A percentile compares a stretch with the other conserved stretches of the same genome.
Conservation (phyloP, 1,139 yeast genomes). For the Suhomyces bokatorum region DNA sequence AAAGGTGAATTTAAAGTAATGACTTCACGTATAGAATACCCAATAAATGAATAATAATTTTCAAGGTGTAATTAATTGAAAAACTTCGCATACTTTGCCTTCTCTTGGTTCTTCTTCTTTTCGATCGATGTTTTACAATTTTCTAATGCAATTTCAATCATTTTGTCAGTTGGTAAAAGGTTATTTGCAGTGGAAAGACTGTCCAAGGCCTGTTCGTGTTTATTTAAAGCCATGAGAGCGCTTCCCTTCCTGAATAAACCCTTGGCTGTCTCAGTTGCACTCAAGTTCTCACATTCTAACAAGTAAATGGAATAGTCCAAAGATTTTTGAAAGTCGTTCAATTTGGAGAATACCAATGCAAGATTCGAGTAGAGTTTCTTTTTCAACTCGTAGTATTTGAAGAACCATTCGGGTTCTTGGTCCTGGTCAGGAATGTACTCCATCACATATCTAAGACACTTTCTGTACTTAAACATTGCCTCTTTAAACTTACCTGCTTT, state of each 20-base stretch:
- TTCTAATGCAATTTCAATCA: slow-evolving; percentile 44
- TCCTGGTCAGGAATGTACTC: slow-evolving; percentile 72
- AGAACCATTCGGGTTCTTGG: slow-evolving; percentile 54
- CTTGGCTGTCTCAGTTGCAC: slow-evolving; percentile 54
- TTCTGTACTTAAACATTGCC: slow-evolving; percentile 61
- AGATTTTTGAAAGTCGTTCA: slow-evolving; percentile 45
- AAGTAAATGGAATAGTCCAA: slow-evolving; percentile 56
- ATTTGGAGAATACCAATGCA: slow-evolving; percentile 52
- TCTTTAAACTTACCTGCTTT: slow-evolving; percentile 51
- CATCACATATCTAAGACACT: slow-evolving; percentile 65
- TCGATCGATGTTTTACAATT: slow-evolving; percentile 40
- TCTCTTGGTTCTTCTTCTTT: slow-evolving; percentile 49
- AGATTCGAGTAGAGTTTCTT: slow-evolving; percentile 62
- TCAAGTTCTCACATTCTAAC: slow-evolving; percentile 47
- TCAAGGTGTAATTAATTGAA: slow-evolving; percentile 25
- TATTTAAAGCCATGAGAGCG: slow-evolving; percentile 44
- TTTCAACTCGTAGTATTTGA: slow-evolving; percentile 55
- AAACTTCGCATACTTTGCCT: slow-evolving; percentile 53
- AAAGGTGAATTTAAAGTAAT: not conserved
- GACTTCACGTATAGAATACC: not conserved
- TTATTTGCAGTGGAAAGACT: slow-evolving; percentile 47
- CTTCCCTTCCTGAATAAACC: slow-evolving; percentile 62
- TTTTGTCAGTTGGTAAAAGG: slow-evolving; percentile 52
- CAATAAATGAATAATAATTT: not conserved
- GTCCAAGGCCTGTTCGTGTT: slow-evolving; percentile 50